Conservation (phyloP, 129 eudicot species). For the Calendula officinalis region DNA sequence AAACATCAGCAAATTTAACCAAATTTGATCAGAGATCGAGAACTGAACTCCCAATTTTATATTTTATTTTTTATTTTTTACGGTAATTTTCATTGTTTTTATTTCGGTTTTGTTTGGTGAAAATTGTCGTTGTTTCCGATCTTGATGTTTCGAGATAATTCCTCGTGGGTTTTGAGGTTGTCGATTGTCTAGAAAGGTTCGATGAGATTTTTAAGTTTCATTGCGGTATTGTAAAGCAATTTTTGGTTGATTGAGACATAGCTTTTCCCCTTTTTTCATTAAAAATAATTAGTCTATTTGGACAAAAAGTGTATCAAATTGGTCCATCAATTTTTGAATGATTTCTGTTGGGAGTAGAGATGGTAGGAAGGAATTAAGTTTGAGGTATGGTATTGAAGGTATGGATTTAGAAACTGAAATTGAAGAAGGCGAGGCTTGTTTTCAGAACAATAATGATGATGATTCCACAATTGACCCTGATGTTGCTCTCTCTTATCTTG, state of each 20-base stretch:
- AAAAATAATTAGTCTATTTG: neutral
- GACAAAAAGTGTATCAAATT: conserved; percentile 18
- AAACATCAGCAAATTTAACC: conserved; percentile 14
- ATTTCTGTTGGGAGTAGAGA: conserved; percentile 73
- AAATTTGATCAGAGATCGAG: conserved; percentile 44
- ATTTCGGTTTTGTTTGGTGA: conserved; percentile 29
- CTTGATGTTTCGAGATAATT: conserved; percentile 40
- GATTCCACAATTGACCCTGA: conserved; percentile 59
- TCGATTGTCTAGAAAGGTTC: conserved; percentile 37
- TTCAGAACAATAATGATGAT: conserved; percentile 44
- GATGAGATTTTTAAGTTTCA: conserved; percentile 38
- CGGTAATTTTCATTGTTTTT: neutral
- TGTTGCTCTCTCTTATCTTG: conserved; percentile 67
- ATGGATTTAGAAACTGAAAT: conserved; percentile 81
- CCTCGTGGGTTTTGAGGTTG: conserved; percentile 40
- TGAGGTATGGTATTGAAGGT: conserved; percentile 49
- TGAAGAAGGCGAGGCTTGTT: conserved; percentile 93
- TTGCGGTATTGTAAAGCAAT: conserved; percentile 28
- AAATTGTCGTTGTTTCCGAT: conserved; percentile 42
- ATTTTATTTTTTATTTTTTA: neutral
- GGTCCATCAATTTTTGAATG: conserved; percentile 46
- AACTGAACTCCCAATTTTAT: conserved; percentile 17
- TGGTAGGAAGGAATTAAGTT: conserved; percentile 75
- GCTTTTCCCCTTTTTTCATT: conserved; percentile 13
- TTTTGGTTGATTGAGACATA: conserved; percentile 36